Evolutionary conservation across 495 filamentous ascomycete species (phyloP), one percentile per base, ranked within the genome.

Genomic region (Penicillium dipodomyicola): DNA sequence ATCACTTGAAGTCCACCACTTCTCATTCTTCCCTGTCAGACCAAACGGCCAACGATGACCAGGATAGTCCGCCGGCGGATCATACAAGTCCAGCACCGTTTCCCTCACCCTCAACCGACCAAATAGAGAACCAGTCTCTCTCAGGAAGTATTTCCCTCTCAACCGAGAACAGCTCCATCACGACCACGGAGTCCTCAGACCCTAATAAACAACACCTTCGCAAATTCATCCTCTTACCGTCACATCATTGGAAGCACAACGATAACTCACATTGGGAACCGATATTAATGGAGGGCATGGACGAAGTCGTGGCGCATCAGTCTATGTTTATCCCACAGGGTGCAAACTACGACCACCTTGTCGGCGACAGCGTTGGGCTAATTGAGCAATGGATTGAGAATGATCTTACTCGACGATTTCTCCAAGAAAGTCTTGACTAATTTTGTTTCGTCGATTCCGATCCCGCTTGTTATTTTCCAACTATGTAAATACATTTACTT

Each of bases 241-340:
- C 76, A 30, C 79, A 80, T 53, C 67, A 70, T 55, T 71, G 68
- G 68, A 67, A 59, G n/a, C 57, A 54, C 4, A 51, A 64, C 9
- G 59, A 66, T 37, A 89, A 96, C 65, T 67, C 82, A 30, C 80
- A 82, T 45, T 96, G 92, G 92, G 70, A 87, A 4, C 78, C 84
- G 33, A 77, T 96, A 1, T 85, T 82, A 64, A 93, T 96, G 87
- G 80, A 85, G 30, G 84, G 84, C 35, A 86, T 93, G 46, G 90
- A 96, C 64, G 89, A 96, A 64, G 89, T 96, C 4, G 84, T 80
- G 8, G 92, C 92, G 4, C 92, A 96, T 68, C 91, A 88, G 50
- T 86, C 89, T 3, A 73, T 96, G 54, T 96, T 96, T 68, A 83
- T 90, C 40, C 73, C 82, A 0, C 81, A 60, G 20, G 74, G 79